Conservation (phyloP, 495 filamentous ascomycete genomes). For the Penicillium turbatum region DNA sequence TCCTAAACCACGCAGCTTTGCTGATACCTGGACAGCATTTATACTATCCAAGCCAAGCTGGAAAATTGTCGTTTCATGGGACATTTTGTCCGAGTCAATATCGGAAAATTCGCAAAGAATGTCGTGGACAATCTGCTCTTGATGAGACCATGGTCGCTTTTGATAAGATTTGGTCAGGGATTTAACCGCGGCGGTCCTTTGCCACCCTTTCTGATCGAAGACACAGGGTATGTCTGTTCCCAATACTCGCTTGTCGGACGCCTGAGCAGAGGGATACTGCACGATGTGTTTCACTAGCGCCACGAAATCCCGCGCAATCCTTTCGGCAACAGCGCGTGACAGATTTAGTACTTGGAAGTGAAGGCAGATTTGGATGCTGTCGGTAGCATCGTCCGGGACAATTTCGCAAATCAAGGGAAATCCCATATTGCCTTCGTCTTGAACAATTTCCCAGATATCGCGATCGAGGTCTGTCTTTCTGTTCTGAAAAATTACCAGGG, state of each 20-base stretch:
- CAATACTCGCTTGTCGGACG: slow-evolving; percentile 21
- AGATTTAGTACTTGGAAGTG: slow-evolving; percentile 37
- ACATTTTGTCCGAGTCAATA: slow-evolving; percentile 41
- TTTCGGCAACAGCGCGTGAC: slow-evolving; percentile 29
- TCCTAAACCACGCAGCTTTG: slow-evolving; percentile 54
- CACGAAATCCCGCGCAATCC: slow-evolving; percentile 48
- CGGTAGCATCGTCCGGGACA: slow-evolving; percentile 45
- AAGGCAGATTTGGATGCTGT: slow-evolving; percentile 31
- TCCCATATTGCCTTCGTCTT: slow-evolving; percentile 73
- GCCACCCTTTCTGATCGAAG: not conserved
- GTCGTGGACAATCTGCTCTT: slow-evolving; percentile 56
- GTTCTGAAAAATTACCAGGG: slow-evolving; percentile 68
- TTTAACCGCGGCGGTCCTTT: not conserved
- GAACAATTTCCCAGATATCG: slow-evolving; percentile 58
- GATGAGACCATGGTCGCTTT: slow-evolving; percentile 42
- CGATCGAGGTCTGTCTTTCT: slow-evolving; percentile 46
- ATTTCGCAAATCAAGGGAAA: slow-evolving; percentile 68
- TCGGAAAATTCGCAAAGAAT: slow-evolving; percentile 55
- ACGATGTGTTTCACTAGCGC: slow-evolving; percentile 39
- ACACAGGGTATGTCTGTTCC: slow-evolving; percentile 3
- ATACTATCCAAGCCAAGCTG: slow-evolving; percentile 44
- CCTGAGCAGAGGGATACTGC: slow-evolving; percentile 32
- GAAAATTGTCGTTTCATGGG: slow-evolving; percentile 49
- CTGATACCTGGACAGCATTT: slow-evolving; percentile 55
- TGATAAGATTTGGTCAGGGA: not conserved